Conservation (phyloP, 495 filamentous ascomycete genomes). For the Neurospora africana region DNA sequence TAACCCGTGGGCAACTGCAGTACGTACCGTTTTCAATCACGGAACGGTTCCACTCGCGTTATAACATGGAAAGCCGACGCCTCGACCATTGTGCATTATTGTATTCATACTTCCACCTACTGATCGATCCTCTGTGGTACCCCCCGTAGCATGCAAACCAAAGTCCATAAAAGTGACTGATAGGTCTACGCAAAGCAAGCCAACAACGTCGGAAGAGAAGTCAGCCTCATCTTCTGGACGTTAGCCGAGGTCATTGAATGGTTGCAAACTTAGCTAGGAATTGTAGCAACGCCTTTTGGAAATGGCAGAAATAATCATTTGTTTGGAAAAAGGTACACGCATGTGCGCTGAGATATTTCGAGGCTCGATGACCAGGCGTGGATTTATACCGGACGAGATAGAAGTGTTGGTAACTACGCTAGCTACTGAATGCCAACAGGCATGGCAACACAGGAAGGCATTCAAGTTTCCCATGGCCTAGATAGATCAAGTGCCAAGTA, state of each 20-base stretch:
- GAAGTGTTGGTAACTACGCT: background rate
- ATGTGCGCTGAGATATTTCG: background rate
- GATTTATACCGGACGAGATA: background rate
- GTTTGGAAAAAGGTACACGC: background rate
- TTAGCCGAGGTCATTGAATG: background rate
- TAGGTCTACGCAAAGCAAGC: too few relatives aligned
- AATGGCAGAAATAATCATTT: background rate
- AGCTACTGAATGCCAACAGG: background rate
- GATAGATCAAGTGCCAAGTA: background rate
- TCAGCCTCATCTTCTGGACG: background rate
- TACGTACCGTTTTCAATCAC: too few relatives aligned
- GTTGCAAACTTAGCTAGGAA: background rate
- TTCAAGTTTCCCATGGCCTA: background rate
- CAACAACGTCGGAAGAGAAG: too few relatives aligned
- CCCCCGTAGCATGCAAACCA: too few relatives aligned
- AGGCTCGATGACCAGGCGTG: too few relatives aligned
- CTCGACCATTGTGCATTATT: too few relatives aligned
- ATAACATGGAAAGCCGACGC: too few relatives aligned
- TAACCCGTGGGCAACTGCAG: too few relatives aligned
- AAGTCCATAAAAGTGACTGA: too few relatives aligned
- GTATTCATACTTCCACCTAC: too few relatives aligned
- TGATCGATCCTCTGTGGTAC: too few relatives aligned
- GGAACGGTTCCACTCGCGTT: too few relatives aligned
- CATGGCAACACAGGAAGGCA: background rate
- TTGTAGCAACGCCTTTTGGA: background rate